Conservation (phyloP, 495 filamentous ascomycete species). For the Trichoderma parareesei region DNA sequence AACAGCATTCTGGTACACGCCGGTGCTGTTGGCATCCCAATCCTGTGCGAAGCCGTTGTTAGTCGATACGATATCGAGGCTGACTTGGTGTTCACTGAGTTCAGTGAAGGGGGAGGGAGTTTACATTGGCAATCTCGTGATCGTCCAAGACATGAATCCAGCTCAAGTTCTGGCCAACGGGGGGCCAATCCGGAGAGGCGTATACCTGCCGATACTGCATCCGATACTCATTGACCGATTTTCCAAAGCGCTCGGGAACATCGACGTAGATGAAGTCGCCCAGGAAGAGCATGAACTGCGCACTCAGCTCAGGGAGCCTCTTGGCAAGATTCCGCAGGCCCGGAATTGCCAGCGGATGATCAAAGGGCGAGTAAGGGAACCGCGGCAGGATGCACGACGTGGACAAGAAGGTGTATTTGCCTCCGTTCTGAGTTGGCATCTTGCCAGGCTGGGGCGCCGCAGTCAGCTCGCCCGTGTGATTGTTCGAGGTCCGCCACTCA, state of each 20-base stretch:
- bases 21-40: constrained; percentile 68
- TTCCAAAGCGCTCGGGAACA: constrained; percentile 72
- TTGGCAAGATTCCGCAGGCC: constrained; percentile 66
- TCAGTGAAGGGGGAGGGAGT: background rate
- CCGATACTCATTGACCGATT: constrained; percentile 64
- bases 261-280: constrained; percentile 99
- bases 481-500: constrained; percentile 74
- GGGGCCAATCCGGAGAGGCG: constrained; percentile 79
- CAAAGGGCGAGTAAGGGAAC: constrained; percentile 76
- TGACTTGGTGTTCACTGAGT: background rate
- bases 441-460: constrained; percentile 55
- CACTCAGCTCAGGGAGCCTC: constrained; percentile 51
- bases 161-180: constrained; percentile 60
- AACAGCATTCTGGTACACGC: constrained; percentile 63
- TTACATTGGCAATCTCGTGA: constrained; percentile 71
- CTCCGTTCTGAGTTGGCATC: constrained; percentile 45
- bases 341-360: constrained; percentile 72
- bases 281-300: constrained; percentile 93
- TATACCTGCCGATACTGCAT: constrained; percentile 91
- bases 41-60: constrained; percentile 40
- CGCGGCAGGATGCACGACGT: constrained; percentile 85
- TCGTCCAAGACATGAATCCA: constrained; percentile 97
- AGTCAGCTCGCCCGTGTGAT: constrained; percentile 67
- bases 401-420: constrained; percentile 76
- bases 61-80: background rate